Conservation (phyloP, 768 basidiomycete species). For the Clitopilus passeckerianus region DNA sequence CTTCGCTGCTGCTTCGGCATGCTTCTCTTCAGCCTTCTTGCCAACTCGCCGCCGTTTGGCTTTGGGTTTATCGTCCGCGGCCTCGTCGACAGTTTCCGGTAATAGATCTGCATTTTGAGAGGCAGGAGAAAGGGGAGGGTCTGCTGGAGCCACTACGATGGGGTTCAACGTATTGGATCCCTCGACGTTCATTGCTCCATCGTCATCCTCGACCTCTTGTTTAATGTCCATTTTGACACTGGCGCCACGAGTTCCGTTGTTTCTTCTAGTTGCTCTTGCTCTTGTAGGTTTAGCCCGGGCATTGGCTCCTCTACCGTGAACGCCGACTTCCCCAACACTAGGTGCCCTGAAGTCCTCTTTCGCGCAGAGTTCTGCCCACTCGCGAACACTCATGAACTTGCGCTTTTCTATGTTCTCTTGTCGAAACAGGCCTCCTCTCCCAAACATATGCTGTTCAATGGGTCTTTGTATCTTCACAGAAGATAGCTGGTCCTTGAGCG, state of each 20-base stretch:
- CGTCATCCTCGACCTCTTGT: slow-evolving; percentile 42
- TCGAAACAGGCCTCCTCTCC: slow-evolving; percentile 80
- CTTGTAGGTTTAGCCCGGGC: slow-evolving; percentile 17
- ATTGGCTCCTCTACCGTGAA: slow-evolving; percentile 37
- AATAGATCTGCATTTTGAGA: slow-evolving; percentile 14
- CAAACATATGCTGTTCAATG: slow-evolving; percentile 92
- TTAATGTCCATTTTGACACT: slow-evolving; percentile 44
- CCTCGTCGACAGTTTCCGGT: slow-evolving; percentile 11
- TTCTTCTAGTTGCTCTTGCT: slow-evolving; percentile 34
- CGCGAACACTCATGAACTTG: slow-evolving; percentile 75
- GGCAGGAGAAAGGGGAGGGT: slow-evolving; percentile 22
- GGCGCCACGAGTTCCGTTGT: slow-evolving; percentile 24
- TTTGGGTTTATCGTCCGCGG: slow-evolving; percentile 18
- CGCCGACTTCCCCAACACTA: slow-evolving; percentile 62
- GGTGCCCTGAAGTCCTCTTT: slow-evolving; percentile 73
- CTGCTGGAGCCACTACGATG: slow-evolving; percentile 30
- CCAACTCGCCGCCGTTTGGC: slow-evolving; percentile 27
- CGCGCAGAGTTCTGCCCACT: slow-evolving; percentile 78
- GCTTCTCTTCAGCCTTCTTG: slow-evolving; percentile 43
- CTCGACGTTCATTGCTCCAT: slow-evolving; percentile 14
- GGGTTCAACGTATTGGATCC: slow-evolving; percentile 13
- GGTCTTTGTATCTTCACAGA: slow-evolving; percentile 80
- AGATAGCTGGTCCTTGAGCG: slow-evolving; percentile 65
- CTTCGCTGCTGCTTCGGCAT: slow-evolving; percentile 45
- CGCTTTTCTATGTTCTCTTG: slow-evolving; percentile 91